Conservation (phyloP, 805 yeast species). For the Henningerozyma blattae region DNA sequence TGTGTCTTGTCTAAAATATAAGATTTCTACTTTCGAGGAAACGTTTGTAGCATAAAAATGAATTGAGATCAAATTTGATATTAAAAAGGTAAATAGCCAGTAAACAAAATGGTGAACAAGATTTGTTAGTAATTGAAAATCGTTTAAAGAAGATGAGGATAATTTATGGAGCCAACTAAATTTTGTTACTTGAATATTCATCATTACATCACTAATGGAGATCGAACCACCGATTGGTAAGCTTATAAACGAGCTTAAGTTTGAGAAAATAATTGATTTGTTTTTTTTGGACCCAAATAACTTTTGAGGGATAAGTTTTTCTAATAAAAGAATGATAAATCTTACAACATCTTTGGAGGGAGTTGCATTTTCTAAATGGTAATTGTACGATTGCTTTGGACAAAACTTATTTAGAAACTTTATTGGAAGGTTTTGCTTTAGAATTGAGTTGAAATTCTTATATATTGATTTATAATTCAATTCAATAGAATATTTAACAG, state of each 20-base stretch:
- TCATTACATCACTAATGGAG: conserved; percentile 21
- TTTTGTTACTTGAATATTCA: conserved; percentile 25
- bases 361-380: conserved; percentile 26
- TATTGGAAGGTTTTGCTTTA: conserved; percentile 23
- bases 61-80: conserved; percentile 35
- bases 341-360: conserved; percentile 26
- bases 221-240: conserved; percentile 29
- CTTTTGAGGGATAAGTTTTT: conserved; percentile 37
- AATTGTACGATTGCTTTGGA: conserved; percentile 7
- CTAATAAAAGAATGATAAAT: conserved; percentile 33
- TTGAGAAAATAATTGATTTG: conserved; percentile 27
- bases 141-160: conserved; percentile 29
- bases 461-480: no score
- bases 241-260: conserved; percentile 28
- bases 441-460: conserved; percentile 15
- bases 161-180: conserved; percentile 44
- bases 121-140: conserved; percentile 26
- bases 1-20: conserved; percentile 43
- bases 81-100: conserved; percentile 45
- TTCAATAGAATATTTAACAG: conserved; percentile 1
- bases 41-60: conserved; percentile 61
- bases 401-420: conserved; percentile 29
- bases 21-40: conserved; percentile 28
- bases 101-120: conserved; percentile 32
- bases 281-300: conserved; percentile 44